Evolutionary conservation across 768 basidiomycete genomes (phyloP), one percentile per base, ranked within the genome.

Genomic region (Dioszegia hungarica): DNA sequence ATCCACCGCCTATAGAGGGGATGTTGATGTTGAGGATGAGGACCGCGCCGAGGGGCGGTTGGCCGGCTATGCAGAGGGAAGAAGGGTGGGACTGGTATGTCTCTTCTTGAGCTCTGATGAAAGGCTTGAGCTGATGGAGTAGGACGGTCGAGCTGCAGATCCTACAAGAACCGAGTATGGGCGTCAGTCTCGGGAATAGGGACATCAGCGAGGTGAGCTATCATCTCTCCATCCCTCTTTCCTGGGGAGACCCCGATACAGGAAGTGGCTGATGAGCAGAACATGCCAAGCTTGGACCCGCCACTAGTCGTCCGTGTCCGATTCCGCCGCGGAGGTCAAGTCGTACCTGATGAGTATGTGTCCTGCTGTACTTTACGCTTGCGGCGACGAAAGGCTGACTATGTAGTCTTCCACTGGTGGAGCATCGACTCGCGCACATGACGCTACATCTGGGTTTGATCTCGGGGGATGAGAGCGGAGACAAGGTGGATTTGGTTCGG

Each of bases 41-140:
- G 24, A 51, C 24, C 19, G 49, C 14, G 24, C 49, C 49, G 10
- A 38, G 34, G 28, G 49, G 34, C 17, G 49, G 49, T 1, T 51
- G 37, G 34, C 49, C 34, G 15, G 33, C 49, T 22, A 33, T 51
- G 6, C 22, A 1, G 12, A 19, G 34, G 34, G 49, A 51, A 24
- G 49, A 51, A n/a, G 34, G 49, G 24, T 33, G 33, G 24, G 37
- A 51, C 24, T 51, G 49, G 49, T 51, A 38, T 19, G 36, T 51
- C 15, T n/a, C 24, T 38, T 19, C 28, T 17, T 25, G 19, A 25
- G 29, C 27, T 3, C 45, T 29, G 20, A 36, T 34, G 12, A 8
- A 45, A 19, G 10, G 5, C 22, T 27, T 15, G 17, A 12, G 49
- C 49, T 51, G 34, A 51, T 17, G 9, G 2, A 34, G 22, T 28